Base-by-base conservation (phyloP, 495 filamentous ascomycete genomes). In the Trichoderma gamsii region DNA sequence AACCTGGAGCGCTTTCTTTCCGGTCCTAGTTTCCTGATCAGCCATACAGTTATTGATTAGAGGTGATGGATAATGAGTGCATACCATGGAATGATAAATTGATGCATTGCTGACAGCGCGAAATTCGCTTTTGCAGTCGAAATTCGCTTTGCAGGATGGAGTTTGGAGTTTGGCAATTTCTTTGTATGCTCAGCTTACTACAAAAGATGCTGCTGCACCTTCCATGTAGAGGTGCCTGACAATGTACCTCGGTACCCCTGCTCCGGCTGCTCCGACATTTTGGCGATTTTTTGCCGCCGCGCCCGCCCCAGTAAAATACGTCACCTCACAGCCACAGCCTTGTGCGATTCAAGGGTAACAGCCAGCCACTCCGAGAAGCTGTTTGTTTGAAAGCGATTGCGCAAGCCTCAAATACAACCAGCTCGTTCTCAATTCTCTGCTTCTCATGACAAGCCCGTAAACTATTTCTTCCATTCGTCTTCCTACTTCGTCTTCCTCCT, bases 301-400 rank as follows among this genome's bases (percentile, higher is more conserved):
- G 23, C 23, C 49, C 25, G 11, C 56, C 56, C 12, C 11, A n/a
- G 12, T 25, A 29, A 61, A 61, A 25, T 61, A 61, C 56, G 56
- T 61, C 56, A 61, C 56, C 27, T 23, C 56, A 61, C 56, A 61
- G 56, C 56, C 56, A 29, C 27, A 52, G 49, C 49, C 23, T 61
- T 61, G 23, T 61, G 21, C 11, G 12, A 2, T 25, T 25, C 51
- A 21, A 56, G 51, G 51, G 51, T 25, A 16, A 13, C 23, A 21
- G 56, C 56, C 13, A 11, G 56, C 23, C 27, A 18, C 23, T 29
- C 8, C 11, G 23, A 61, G 9, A 52, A 16, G 46, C 29, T 51
- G n/a, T 15, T 16, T 52, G 49, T 23, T 52, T 61, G 56, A 18
- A 32, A 18, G 16, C 1, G 56, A 27, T 61, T 61, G 56, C 56